Percentiles rank a stretch among this genome's conserved stretches.
Evolutionary conservation across 176 grass and related monocot species (phyloP).

Genomic region (Eleusine coracana): DNA sequence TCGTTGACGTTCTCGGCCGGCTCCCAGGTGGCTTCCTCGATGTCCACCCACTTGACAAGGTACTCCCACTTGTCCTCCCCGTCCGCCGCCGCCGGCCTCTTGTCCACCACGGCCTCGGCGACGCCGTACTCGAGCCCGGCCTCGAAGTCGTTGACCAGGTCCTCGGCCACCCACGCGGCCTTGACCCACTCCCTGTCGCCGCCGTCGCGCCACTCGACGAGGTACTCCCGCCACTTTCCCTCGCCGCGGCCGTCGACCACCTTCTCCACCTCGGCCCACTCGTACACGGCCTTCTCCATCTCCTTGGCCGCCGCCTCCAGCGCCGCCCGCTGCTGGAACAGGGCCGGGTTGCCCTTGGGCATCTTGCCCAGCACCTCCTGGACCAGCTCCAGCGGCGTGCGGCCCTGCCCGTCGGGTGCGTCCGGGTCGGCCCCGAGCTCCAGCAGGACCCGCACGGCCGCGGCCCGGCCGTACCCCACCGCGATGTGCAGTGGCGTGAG

Average conservation of each 20-base stretch:
- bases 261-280: constrained; percentile 93
- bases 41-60: constrained; percentile 95
- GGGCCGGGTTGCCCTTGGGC: constrained; percentile 69
- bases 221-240: constrained; percentile 77
- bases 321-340: constrained; percentile 71
- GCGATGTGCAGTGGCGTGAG: constrained; percentile 80
- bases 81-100: constrained; percentile 43
- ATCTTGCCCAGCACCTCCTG: constrained; percentile 68
- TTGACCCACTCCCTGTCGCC: constrained; percentile 94
- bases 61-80: constrained; percentile 69
- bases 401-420: constrained; percentile 58
- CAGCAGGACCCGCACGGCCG: constrained; percentile 58
- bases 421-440: constrained; percentile 73
- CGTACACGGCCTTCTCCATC: constrained; percentile 90
- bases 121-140: constrained; percentile 90
- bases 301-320: constrained; percentile 66
- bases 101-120: constrained; percentile 63
- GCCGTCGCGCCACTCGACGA: constrained; percentile 89
- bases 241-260: constrained; percentile 82
- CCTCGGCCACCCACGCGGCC: constrained; percentile 78
- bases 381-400: constrained; percentile 65
- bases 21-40: constrained; percentile 84
- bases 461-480: constrained; percentile 69
- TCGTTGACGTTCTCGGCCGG: constrained; percentile 83
- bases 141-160: constrained; percentile 78